Base-by-base conservation (phyloP, 306 rosid genomes). In the Acacia confusa region DNA sequence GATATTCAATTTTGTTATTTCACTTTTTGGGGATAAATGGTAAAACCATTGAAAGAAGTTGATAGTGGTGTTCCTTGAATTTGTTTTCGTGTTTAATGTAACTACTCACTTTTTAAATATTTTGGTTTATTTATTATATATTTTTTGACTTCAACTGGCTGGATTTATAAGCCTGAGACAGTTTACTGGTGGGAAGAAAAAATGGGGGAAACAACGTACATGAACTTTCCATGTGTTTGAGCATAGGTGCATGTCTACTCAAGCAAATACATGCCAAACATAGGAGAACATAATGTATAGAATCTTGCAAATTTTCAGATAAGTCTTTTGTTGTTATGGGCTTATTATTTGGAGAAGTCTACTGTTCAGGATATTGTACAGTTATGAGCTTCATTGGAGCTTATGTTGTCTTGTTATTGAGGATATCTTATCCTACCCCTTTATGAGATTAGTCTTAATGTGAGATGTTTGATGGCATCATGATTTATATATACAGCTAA, bases 401-500 rank as follows among this genome's bases (percentile, higher is more conserved):
- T 71, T 20, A 30, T 47, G 36, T 58, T 53, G 60, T 53, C 24
- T 28, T 32, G 44, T 40, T 41, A 2, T 28, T 16, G 60, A 30
- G 63, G 60, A 77, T n/a, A 50, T 50, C 52, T 68, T 27, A 24
- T 48, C 75, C 32, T 43, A 40, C 48, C 19, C 48, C 50, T 66
- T 50, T 78, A 34, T 55, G 68, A 27, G 68, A 13, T 64, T 74
- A 48, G 79, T 38, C 74, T 22, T 81, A 6, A 24, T 60, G 74
- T 32, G 45, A 61, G 38, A 71, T 32, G 24, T 72, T 72, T 9
- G 11, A 41, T 81, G 70, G 32, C 69, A 9, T 14, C 38, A 17
- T 48, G 28, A 47, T 41, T 47, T 30, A 32, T 89, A 69, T 78
- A 67, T 61, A 50, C 77, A 28, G 38, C 74, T 43, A 40, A 3